A percentile compares a stretch with the other conserved stretches of the same genome.
Evolutionary conservation across 805 yeast species (phyloP).

Genomic region (Scheffersomyces lignosus): DNA sequence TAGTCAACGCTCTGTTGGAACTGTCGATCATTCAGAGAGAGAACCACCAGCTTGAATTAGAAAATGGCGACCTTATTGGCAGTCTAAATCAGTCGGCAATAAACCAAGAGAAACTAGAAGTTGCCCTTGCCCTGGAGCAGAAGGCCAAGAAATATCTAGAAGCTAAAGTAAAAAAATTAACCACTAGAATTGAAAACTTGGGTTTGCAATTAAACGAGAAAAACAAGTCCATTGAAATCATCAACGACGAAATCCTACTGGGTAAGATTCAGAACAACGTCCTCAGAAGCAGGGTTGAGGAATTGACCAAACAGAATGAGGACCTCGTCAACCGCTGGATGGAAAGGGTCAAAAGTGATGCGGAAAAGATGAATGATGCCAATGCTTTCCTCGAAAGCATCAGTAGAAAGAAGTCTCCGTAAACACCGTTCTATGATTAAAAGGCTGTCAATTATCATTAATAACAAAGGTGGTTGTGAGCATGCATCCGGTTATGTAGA

Average conservation of each 20-base stretch:
- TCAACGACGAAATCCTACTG: constrained; percentile 69
- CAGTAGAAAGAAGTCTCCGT: too few relatives aligned
- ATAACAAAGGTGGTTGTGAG: too few relatives aligned
- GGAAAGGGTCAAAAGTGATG: constrained; percentile 50
- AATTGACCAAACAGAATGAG: constrained; percentile 50
- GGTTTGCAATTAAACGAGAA: constrained; percentile 41
- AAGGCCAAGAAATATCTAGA: constrained; percentile 8
- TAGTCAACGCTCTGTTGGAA: too few relatives aligned
- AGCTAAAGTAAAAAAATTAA: constrained; percentile 16
- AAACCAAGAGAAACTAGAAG: constrained; percentile 23
- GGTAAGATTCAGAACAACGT: constrained; percentile 58
- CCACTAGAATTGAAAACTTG: constrained; percentile 20
- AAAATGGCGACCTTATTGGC: constrained; percentile 20
- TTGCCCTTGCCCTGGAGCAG: not conserved
- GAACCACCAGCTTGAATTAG: constrained; percentile 6
- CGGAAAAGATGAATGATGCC: constrained; percentile 56
- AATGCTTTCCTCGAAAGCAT: too few relatives aligned
- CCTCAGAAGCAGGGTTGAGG: constrained; percentile 33
- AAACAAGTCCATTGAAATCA: constrained; percentile 54
- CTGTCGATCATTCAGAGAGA: not conserved
- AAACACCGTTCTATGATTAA: too few relatives aligned
- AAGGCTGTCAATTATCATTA: too few relatives aligned
- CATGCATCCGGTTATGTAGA: too few relatives aligned
- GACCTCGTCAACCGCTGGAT: constrained; percentile 48
- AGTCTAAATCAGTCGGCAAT: constrained; percentile 27